A percentile compares a stretch with the other conserved stretches of the same genome.
These are phyloP conservation scores for Aspergillus caelatus DNA, from an alignment of 2,329 filamentous ascomycete genomes.

Conservation along the genomic window DNA sequence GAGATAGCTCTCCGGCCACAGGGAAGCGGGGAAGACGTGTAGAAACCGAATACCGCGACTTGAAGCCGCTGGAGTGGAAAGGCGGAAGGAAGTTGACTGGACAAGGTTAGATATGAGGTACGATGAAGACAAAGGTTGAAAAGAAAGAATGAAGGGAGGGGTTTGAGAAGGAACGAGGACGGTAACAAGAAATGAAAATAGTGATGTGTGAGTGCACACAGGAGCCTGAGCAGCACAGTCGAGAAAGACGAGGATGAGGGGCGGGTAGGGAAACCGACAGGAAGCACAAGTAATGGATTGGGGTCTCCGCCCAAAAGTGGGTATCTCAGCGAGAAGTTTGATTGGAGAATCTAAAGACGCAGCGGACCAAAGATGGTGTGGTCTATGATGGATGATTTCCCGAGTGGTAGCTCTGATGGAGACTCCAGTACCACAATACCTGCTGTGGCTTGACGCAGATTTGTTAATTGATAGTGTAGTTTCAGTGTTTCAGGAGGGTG, in stretches of 20 bases:
- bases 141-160: not conserved
- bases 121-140: constrained; percentile 15
- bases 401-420: constrained; percentile 2
- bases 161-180: not conserved
- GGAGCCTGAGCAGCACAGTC: constrained; percentile 7
- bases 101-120: constrained; percentile 57
- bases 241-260: constrained; percentile 21
- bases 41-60: constrained; percentile 62
- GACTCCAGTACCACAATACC: not conserved
- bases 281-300: constrained; percentile 8
- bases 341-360: constrained; percentile 25
- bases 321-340: constrained; percentile 25
- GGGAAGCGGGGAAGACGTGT: constrained; percentile 34
- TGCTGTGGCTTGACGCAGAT: not conserved
- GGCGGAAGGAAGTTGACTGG: constrained; percentile 69
- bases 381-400: constrained; percentile 6
- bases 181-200: constrained; percentile 7
- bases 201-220: constrained; percentile 8
- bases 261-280: constrained; percentile 28
- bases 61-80: constrained; percentile 56
- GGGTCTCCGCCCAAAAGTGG: constrained; percentile 24
- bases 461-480: not conserved
- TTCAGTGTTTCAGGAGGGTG: not conserved
- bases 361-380: constrained; percentile 20
- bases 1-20: constrained; percentile 32